Evolutionary conservation across 1,284 basidiomycete species (phyloP).

Genomic region (Leccinum subfulvum): DNA sequence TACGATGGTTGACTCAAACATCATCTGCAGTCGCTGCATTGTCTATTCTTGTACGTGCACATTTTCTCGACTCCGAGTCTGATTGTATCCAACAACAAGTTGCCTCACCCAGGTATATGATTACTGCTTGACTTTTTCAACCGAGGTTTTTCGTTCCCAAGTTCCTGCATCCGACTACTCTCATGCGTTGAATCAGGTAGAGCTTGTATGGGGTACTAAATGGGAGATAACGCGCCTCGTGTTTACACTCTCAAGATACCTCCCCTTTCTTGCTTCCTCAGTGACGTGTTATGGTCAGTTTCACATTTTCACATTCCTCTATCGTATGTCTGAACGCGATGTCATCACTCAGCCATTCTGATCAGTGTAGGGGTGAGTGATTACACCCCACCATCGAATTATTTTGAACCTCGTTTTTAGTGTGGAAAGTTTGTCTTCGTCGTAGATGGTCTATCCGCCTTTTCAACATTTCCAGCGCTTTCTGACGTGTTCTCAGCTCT

Average conservation of each 20-base stretch:
- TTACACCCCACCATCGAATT: not conserved
- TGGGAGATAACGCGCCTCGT: too few relatives aligned
- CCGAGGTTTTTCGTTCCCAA: slow-evolving; percentile 2
- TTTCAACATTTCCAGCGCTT: not conserved
- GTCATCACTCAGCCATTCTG: slow-evolving; percentile 8
- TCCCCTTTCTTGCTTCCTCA: not conserved
- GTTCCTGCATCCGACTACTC: slow-evolving; percentile 16
- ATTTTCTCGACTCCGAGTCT: not conserved
- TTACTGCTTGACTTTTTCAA: too few relatives aligned
- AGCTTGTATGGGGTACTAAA: slow-evolving; percentile 25
- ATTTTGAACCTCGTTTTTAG: not conserved
- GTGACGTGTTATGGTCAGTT: not conserved
- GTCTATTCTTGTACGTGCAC: slow-evolving; percentile 18
- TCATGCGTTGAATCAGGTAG: slow-evolving; percentile 17
- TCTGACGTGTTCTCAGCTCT: not conserved
- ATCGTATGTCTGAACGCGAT: not conserved
- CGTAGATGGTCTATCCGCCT: not conserved
- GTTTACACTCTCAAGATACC: too few relatives aligned
- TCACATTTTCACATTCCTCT: not conserved
- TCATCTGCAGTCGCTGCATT: slow-evolving; percentile 1
- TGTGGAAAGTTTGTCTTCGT: not conserved
- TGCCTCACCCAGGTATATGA: too few relatives aligned
- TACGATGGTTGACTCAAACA: not conserved
- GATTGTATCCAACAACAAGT: not conserved
- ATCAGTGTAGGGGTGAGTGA: not conserved